A percentile compares a stretch with the other conserved stretches of the same genome.
Conservation (phyloP, 2,329 filamentous ascomycete genomes). For the Didymellaceae sp. region DNA sequence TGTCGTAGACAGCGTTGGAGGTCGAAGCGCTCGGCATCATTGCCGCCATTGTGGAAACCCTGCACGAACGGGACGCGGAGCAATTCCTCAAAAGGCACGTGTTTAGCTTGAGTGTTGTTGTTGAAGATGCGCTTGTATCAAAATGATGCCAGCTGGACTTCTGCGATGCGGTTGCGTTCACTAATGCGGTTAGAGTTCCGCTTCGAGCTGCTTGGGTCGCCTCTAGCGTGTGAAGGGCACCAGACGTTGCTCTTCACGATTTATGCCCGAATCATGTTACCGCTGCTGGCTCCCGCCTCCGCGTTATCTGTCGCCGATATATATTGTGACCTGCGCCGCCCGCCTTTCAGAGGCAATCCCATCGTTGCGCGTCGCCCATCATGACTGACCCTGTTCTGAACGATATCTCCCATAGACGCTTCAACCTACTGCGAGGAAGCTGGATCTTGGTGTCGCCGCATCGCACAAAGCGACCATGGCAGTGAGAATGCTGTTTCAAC, state of each 20-base stretch:
- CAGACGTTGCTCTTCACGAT: constrained; percentile 37
- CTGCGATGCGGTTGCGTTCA: constrained; percentile 14
- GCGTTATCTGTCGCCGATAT: constrained; percentile 15
- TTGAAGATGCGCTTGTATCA: constrained; percentile 38
- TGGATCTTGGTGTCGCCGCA: constrained; percentile 97
- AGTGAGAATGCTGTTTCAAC: constrained; percentile 65
- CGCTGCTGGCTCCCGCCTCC: constrained; percentile 19
- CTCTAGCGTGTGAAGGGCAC: constrained; percentile 23
- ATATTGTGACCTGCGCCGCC: constrained; percentile 8
- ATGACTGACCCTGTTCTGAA: constrained; percentile 69
- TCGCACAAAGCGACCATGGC: constrained; percentile 96
- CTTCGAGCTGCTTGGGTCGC: constrained; percentile 27
- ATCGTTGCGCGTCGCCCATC: constrained; percentile 10
- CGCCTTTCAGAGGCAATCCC: constrained; percentile 1
- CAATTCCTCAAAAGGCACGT: constrained; percentile 34
- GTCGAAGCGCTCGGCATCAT: constrained; percentile 53
- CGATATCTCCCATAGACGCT: constrained; percentile 92
- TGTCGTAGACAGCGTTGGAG: constrained; percentile 52
- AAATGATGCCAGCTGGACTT: constrained; percentile 21
- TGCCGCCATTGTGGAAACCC: constrained; percentile 50
- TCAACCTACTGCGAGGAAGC: constrained; percentile 86
- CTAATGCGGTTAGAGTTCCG: constrained; percentile 32
- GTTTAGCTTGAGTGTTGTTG: constrained; percentile 29
- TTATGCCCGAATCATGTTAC: constrained; percentile 31
- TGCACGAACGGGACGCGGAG: constrained; percentile 31